Base-by-base conservation (phyloP, 1,284 basidiomycete genomes). In the Wallemia hederae region DNA sequence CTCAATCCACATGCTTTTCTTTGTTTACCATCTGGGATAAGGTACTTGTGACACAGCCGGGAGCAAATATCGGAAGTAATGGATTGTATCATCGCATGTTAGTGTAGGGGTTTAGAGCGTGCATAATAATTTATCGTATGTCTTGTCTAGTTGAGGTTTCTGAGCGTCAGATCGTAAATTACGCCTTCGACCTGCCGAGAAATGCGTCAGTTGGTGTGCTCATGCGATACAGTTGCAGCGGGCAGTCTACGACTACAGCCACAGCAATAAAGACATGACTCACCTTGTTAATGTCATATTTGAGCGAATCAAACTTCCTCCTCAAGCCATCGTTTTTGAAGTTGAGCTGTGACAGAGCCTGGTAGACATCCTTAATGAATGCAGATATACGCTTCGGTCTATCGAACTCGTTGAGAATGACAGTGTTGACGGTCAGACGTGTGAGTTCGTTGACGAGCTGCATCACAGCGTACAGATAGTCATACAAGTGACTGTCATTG, bases 221-320 rank as follows among this genome's bases (percentile, higher is more conserved):
- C n/a, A 22, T 26, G 49, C 49, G 7, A 55, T 11, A 11, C 7
- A 22, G 9, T 22, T 55, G 49, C 49, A 5, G n/a, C 5, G 49
- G 22, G 49, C n/a, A 11, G 49, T 55, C n/a, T 7, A 55, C 49
- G 22, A 24, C n/a, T n/a, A n/a, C n/a, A n/a, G n/a, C n/a, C n/a
- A n/a, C n/a, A n/a, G n/a, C n/a, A n/a, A n/a, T n/a, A 26, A 55
- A 7, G 22, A 19, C 27, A 58, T 24, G 9, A 15, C 56, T 24
- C 24, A 58, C 56, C 56, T 58, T 58, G 24, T 58, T 58, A 26
- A 58, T 15, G 25, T 58, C 56, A 58, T 58, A 58, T 22, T 58
- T 58, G 56, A 58, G 56, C 24, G 56, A 15, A 22, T 58, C 56
- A 58, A 58, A 58, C n/a, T 28, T 26, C 25, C 56, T 26, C 56